Base-by-base conservation (phyloP, 176 grass and related monocot species). In the Aechmea fasciata region DNA sequence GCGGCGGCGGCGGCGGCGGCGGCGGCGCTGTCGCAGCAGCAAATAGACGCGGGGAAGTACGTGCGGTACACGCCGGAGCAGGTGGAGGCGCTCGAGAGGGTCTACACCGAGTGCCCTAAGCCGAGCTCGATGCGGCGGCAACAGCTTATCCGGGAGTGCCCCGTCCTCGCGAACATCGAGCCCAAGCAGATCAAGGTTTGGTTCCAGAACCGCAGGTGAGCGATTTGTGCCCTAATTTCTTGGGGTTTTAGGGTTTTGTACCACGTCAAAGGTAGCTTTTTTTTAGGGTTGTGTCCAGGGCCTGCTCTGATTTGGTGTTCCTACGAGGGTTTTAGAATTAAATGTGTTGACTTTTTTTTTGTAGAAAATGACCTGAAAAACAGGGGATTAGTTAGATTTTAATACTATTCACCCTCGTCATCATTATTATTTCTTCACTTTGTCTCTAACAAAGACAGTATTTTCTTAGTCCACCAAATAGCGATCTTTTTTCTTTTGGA, bases 151-250 rank as follows among this genome's bases (percentile, higher is more conserved):
- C 3, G 95, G 66, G 95, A 99, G 69, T 99, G 87, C 72, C 87
- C 90, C 63, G 90, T 99, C 63, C 87, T 99, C 22, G 66, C 69
- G 72, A 99, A 99, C 82, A 99, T 99, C 80, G 95, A 99, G 72
- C 87, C 95, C 55, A 99, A 90, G 73, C 95, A 99, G 84, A 94
- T 99, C 84, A 99, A 99, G 66, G 95, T 99, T 74, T 99, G 95
- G 95, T 99, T 99, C 65, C 95, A 99, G 87, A 99, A 99, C 69
- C 84, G 95, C 49, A 99, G 95, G 95, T 99, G 63, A 85, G 63
- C 4, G 69, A 15, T 3, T 41, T 7, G 22, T 55, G 28, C 10
- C 1, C 17, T 11, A 65, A 0, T 70, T 41, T 49, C 48, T 51
- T 52, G 24, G n/a, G 65, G 47, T 66, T 77, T 25, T 8, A 2